Evolutionary conservation across 2,329 filamentous ascomycete genomes (phyloP).

Genomic region (Fusarium sp.): DNA sequence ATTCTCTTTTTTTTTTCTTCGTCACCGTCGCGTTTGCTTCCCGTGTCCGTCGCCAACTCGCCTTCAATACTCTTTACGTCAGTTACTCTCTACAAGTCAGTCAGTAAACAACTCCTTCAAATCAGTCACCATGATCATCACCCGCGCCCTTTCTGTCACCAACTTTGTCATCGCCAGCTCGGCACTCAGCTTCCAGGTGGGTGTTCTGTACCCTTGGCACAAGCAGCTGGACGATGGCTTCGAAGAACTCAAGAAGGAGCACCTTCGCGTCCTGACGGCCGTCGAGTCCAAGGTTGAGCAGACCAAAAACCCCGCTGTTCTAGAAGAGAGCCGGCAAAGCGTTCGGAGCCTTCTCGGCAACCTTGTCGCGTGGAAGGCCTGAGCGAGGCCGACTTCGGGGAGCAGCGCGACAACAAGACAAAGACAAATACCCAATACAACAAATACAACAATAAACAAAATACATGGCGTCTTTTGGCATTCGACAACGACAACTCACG

Average conservation of each 20-base stretch:
- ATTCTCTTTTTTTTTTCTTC: constrained; percentile 12
- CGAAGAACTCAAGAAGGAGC: constrained; percentile 48
- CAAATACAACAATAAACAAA: constrained; percentile 1
- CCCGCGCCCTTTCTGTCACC: constrained; percentile 48
- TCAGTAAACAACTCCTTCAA: constrained; percentile 9
- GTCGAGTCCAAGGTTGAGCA: constrained; percentile 28
- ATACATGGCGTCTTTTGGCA: not conserved
- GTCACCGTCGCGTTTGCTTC: constrained; percentile 25
- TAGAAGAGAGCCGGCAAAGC: constrained; percentile 36
- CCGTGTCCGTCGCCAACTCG: constrained; percentile 3
- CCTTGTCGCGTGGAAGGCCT: constrained; percentile 40
- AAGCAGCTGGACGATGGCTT: constrained; percentile 74
- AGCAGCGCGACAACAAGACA: constrained; percentile 8
- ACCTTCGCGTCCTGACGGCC: constrained; percentile 40
- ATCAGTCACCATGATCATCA: constrained; percentile 43
- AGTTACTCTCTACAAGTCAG: constrained; percentile 2
- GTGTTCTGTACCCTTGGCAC: constrained; percentile 79
- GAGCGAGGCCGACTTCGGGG: constrained; percentile 40
- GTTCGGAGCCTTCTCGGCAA: constrained; percentile 30
- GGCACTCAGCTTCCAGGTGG: constrained; percentile 75
- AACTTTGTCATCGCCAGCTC: constrained; percentile 75
- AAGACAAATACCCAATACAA: not conserved
- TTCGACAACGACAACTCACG: constrained; percentile 11
- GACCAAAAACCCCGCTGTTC: constrained; percentile 20
- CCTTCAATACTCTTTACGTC: not conserved